Base-by-base conservation (phyloP, 78 protist genomes). In the Kipferlia bialata region DNA sequence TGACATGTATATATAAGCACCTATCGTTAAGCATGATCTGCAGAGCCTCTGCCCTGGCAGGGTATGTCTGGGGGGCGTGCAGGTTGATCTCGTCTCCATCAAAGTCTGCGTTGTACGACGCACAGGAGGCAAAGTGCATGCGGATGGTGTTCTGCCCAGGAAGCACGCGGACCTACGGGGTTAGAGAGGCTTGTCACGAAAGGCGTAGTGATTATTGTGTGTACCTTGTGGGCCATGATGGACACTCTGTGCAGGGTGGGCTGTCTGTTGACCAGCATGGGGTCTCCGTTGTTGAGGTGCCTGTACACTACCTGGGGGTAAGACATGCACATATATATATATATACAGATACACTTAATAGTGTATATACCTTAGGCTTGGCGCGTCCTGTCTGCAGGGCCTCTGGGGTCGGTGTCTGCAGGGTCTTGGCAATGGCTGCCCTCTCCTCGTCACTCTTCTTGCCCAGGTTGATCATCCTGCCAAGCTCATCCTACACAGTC, bases 31-130 rank as follows among this genome's bases (percentile, higher is more conserved):
- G n/a, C n/a, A 3, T 61, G 37, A 62, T 55, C 64, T 17, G 76
- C 78, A n/a, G 6, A n/a, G 31, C 79, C 58, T 79, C 74, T 39
- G 1, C 32, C 60, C 39, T 24, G 18, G 77, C 51, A 0, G 2
- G 54, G 5, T 63, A 24, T 0, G 70, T 45, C 78, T 92, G 97
- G 20, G 96, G 96, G 60, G 89, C 77, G 68, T 95, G 99, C 26
- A 94, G 53, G 82, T 94, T 94, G 93, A 94, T 94, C 68, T 94
- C 98, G 66, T 94, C 98, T 28, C 98, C 98, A 64, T 94, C 98
- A 34, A 91, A 94, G 73, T 94, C 98, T 22, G 98, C 98, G 59
- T 94, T 94, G 82, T 87, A 94, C 0, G 93, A 76, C 64, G 83
- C 84, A 74, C 99, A 94, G 79, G 94, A 94, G 57, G 96, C 90